Evolutionary conservation across 805 yeast species (phyloP).

Genomic region (Komagataella ulmi): DNA sequence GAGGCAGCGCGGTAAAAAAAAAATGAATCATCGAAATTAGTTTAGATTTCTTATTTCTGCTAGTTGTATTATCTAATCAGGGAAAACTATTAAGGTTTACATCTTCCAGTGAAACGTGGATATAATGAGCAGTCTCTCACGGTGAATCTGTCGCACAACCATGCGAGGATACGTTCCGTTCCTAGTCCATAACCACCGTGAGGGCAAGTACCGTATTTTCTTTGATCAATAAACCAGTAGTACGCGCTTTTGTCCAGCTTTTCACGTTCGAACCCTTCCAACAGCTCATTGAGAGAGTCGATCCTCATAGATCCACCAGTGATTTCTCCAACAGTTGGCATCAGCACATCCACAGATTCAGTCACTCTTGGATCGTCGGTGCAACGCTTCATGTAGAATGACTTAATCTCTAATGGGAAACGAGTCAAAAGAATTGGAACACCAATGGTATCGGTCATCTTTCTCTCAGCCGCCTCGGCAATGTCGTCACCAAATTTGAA

Average conservation of each 20-base stretch:
- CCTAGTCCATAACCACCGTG: conserved; percentile 99
- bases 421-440: conserved; percentile 84
- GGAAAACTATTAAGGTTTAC: conserved; percentile 56
- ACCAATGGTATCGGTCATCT: conserved; percentile 92
- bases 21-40: neutral
- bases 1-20: neutral
- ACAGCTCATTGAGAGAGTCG: conserved; percentile 62
- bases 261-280: conserved; percentile 90
- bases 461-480: conserved; percentile 99
- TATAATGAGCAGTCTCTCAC: conserved; percentile 96
- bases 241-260: conserved; percentile 69
- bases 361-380: conserved; percentile 87
- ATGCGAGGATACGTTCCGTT: conserved; percentile 94
- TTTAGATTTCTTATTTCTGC: neutral
- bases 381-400: conserved; percentile 95
- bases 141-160: conserved; percentile 96
- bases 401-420: conserved; percentile 95
- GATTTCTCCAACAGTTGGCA: conserved; percentile 99
- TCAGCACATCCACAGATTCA: conserved; percentile 93
- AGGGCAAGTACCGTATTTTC: conserved; percentile 95
- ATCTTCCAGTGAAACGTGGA: conserved; percentile 97
- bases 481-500: conserved; percentile 98
- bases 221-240: conserved; percentile 94
- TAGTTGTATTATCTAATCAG: neutral
- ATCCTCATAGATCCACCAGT: conserved; percentile 99